Base-by-base conservation (phyloP, 2,329 filamentous ascomycete genomes). In the Paraphoma chrysanthemicola region DNA sequence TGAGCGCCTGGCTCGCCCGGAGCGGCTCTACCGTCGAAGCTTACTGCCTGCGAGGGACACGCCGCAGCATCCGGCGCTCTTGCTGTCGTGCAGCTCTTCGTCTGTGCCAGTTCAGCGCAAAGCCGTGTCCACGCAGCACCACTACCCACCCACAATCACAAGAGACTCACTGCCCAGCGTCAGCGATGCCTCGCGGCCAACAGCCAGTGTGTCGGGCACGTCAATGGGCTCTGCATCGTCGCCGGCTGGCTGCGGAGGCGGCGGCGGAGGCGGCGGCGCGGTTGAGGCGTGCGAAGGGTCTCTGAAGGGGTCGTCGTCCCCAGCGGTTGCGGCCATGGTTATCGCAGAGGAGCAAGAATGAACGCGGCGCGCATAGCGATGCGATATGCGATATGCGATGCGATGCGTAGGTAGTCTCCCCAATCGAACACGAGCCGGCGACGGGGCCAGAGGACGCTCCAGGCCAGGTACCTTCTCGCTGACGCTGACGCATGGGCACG, bases 101-200 rank as follows among this genome's bases (percentile, higher is more conserved):
- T 88, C 86, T 83, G 53, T 41, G 6, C 1, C 16, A 33, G 3
- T 53, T 68, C n/a, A 63, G 59, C 44, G 30, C 41, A 10, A 50
- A 36, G 44, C 31, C 23, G 29, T 11, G 8, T 12, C 9, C 6
- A 31, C 18, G 2, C 36, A 14, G 6, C 3, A 5, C 14, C n/a
- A 17, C 7, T 12, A 42, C 77, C 56, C 78, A 87, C 86, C 85
- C 51, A 85, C 72, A 11, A 90, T 80, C 59, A 87, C 80, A 48
- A 90, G 78, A 30, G 85, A 82, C 65, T 90, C 86, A 1, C 82
- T 84, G 17, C 82, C 83, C 42, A 90, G 77, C 1, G 85, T 88
- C 48, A 90, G 77, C 28, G 83, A 86, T 10, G 85, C 85, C 71
- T 85, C 83, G 55, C 83, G 80, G 64, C 83, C 85, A 16, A 89